A percentile compares a stretch with the other conserved stretches of the same genome.
phyloP scores from a whole-genome alignment of 805 yeast species.

The Schwanniomyces vanrijiae region DNA sequence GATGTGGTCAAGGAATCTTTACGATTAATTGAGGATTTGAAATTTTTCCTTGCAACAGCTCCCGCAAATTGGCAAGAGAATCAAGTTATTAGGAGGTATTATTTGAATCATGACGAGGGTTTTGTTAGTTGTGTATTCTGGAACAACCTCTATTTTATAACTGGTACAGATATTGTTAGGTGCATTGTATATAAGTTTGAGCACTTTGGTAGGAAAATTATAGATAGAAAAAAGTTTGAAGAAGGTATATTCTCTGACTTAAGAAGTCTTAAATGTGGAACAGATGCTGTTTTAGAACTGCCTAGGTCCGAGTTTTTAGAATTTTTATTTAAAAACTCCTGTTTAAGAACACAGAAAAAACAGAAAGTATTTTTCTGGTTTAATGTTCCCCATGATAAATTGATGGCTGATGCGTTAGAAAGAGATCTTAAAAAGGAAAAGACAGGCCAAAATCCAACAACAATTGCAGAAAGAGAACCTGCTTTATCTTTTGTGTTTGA shows the following conservation, averaged over 20 bases:
- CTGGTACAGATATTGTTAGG: constrained; percentile 95
- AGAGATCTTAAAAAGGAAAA: constrained; percentile 83
- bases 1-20: constrained; percentile 44
- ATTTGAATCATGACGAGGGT: constrained; percentile 83
- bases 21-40: constrained; percentile 69
- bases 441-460: constrained; percentile 62
- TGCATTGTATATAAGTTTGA: constrained; percentile 86
- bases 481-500: constrained; percentile 75
- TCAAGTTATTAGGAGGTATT: constrained; percentile 83
- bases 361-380: constrained; percentile 98
- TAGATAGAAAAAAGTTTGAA: constrained; percentile 91
- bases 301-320: constrained; percentile 85
- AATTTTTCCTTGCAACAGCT: constrained; percentile 86
- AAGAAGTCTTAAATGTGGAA: constrained; percentile 80
- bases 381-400: constrained; percentile 88
- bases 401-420: constrained; percentile 91
- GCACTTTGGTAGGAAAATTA: constrained; percentile 82
- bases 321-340: constrained; percentile 80
- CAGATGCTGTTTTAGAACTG: constrained; percentile 82
- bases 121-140: constrained; percentile 91
- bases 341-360: constrained; percentile 91
- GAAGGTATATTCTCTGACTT: constrained; percentile 94
- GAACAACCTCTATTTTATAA: constrained; percentile 85
- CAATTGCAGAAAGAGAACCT: constrained; percentile 73
- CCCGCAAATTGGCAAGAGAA: constrained; percentile 92